Conservation (phyloP, 78 protist genomes). For the Dictyostelium firmibasis region DNA sequence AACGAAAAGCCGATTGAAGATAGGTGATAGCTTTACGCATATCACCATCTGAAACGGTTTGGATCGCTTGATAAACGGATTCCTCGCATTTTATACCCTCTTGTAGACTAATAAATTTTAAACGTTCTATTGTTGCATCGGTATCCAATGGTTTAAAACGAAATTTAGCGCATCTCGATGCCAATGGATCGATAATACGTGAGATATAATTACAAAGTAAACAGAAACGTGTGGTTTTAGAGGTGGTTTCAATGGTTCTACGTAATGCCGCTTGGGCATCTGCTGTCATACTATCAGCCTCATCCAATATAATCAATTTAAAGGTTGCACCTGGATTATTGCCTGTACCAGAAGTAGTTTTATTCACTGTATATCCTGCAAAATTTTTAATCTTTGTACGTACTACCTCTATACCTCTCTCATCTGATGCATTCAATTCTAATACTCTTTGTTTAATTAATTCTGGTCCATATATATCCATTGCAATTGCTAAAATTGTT, state of each 20-base stretch:
- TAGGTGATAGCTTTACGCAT: slow-evolving; percentile 92
- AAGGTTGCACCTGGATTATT: slow-evolving; percentile 39
- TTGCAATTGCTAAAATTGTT: slow-evolving; percentile 94
- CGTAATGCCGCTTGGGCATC: slow-evolving; percentile 97
- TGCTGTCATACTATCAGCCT: slow-evolving; percentile 98
- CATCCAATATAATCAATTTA: slow-evolving; percentile 98
- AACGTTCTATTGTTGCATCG: slow-evolving; percentile 65
- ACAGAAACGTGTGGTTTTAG: slow-evolving; percentile 94
- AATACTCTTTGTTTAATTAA: slow-evolving; percentile 87
- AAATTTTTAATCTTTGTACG: slow-evolving; percentile 94
- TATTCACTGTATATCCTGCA: slow-evolving; percentile 83
- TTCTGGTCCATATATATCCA: slow-evolving; percentile 96
- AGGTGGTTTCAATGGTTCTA: slow-evolving; percentile 95
- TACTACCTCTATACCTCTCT: slow-evolving; percentile 97
- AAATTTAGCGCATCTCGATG: slow-evolving; percentile 99
- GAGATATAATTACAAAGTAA: slow-evolving; percentile 94
- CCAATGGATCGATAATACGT: slow-evolving; percentile 97
- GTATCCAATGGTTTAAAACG: slow-evolving; percentile 94
- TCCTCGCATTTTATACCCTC: slow-evolving; percentile 78
- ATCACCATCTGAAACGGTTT: slow-evolving; percentile 91
- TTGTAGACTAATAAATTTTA: slow-evolving; percentile 69
- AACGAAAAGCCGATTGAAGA: slow-evolving; percentile 90
- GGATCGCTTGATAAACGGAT: slow-evolving; percentile 27
- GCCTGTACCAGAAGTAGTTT: background rate
- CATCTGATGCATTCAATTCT: slow-evolving; percentile 99